phyloP scores from a whole-genome alignment of 1,139 yeast species.

The Hanseniaspora gamundiae region DNA sequence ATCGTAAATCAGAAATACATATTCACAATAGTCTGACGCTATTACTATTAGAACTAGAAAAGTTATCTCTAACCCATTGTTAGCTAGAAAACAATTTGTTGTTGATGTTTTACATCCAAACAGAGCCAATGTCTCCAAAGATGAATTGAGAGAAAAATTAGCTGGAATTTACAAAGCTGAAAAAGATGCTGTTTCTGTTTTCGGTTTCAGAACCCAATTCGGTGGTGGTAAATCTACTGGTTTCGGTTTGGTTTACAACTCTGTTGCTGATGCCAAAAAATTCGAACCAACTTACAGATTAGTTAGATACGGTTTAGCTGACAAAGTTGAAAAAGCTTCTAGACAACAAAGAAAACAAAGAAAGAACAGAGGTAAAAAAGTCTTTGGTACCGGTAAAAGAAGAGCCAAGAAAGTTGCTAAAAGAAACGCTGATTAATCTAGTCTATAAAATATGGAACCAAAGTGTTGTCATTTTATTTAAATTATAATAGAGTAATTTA shows the following conservation, averaged over 20 bases:
- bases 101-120: conserved; percentile 99
- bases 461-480: background rate
- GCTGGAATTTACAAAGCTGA: conserved; percentile 96
- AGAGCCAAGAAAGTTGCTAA: conserved; percentile 84
- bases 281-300: conserved; percentile 99
- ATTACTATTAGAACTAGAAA: conserved; percentile 99
- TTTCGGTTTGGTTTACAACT: conserved; percentile 98
- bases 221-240: conserved; percentile 99
- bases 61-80: conserved; percentile 99
- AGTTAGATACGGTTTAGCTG: conserved; percentile 97
- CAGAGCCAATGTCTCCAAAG: conserved; percentile 99
- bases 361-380: conserved; percentile 99
- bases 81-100: conserved; percentile 99
- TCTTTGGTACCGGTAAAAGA: conserved; percentile 96
- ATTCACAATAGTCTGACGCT: conserved; percentile 56
- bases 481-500: background rate
- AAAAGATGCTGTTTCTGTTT: conserved; percentile 96
- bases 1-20: background rate
- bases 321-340: conserved; percentile 91
- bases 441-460: background rate
- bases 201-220: conserved; percentile 98
- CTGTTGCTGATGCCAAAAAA: conserved; percentile 94
- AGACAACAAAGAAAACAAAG: conserved; percentile 99
- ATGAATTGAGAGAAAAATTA: conserved; percentile 96
- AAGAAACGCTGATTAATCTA: conserved; percentile 32